Evolutionary conservation across 441 rosid genomes (phyloP).

Genomic region (Arabidopsis hybrid): DNA sequence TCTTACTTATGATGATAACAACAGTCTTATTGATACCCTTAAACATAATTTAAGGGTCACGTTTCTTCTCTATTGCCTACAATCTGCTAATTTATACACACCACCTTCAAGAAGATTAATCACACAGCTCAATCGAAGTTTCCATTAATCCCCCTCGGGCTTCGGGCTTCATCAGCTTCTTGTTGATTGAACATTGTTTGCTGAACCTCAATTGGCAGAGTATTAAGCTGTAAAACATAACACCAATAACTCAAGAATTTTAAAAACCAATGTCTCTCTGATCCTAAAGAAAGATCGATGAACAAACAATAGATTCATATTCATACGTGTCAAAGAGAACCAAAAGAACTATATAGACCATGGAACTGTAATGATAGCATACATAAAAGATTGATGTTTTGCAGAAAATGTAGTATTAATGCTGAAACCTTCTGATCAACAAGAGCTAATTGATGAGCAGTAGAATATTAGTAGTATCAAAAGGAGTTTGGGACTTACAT

Average conservation of each 20-base stretch:
- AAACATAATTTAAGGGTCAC: not conserved
- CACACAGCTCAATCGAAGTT: slow-evolving; percentile 48
- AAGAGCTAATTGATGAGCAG: too few species aligned
- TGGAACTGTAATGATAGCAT: not conserved
- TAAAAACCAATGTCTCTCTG: not conserved
- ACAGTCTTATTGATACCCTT: too few species aligned
- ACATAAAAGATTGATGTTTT: not conserved
- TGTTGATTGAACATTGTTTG: slow-evolving; percentile 65
- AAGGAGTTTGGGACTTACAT: slow-evolving; percentile 50
- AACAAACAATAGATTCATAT: not conserved
- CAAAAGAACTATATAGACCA: not conserved
- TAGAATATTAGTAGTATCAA: not conserved
- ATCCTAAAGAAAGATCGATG: too few species aligned
- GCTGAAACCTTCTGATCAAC: not conserved
- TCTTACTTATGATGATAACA: not conserved
- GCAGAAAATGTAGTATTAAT: not conserved
- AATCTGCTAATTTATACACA: slow-evolving; percentile 4
- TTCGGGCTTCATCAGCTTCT: slow-evolving; percentile 59
- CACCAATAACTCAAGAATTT: slow-evolving; percentile 5
- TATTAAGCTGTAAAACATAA: slow-evolving; percentile 47
- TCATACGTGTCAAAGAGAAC: not conserved
- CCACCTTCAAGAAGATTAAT: not conserved
- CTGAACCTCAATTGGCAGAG: slow-evolving; percentile 59
- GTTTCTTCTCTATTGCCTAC: slow-evolving; percentile 12
- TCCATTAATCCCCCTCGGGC: slow-evolving; percentile 73